Conservation (phyloP, 139 green algal genomes). For the Asterochloris erici region DNA sequence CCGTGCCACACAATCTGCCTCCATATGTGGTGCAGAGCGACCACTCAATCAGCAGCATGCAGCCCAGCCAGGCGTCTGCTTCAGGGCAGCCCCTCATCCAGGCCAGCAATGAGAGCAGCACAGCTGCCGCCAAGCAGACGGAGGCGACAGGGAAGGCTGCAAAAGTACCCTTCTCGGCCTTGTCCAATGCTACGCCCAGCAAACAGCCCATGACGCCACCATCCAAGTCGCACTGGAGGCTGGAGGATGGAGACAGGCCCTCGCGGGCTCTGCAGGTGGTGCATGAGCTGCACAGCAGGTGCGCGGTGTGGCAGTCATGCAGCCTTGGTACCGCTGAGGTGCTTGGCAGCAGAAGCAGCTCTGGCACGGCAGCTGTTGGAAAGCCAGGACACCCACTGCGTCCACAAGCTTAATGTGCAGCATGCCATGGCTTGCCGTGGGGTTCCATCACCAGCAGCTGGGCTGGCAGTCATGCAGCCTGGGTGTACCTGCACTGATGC, state of each 20-base stretch:
- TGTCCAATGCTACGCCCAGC: neutral
- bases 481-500: no score
- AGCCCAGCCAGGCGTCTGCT: neutral
- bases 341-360: no score
- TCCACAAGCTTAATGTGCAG: no score
- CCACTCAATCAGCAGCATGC: neutral
- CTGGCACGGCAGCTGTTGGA: no score
- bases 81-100: neutral
- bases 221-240: no score
- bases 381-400: no score
- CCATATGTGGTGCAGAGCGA: neutral
- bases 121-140: neutral
- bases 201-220: neutral
- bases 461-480: no score
- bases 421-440: no score
- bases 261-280: constrained; percentile 44
- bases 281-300: constrained; percentile 51
- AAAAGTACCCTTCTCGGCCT: neutral
- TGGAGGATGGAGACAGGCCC: neutral
- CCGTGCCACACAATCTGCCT: neutral
- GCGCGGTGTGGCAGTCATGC: constrained; percentile 4
- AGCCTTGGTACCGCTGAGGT: no score
- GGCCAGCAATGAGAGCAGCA: neutral
- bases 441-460: no score
- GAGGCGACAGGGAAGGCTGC: neutral